Evolutionary conservation across 768 basidiomycete species (phyloP).

Genomic region (Calocybe indica): DNA sequence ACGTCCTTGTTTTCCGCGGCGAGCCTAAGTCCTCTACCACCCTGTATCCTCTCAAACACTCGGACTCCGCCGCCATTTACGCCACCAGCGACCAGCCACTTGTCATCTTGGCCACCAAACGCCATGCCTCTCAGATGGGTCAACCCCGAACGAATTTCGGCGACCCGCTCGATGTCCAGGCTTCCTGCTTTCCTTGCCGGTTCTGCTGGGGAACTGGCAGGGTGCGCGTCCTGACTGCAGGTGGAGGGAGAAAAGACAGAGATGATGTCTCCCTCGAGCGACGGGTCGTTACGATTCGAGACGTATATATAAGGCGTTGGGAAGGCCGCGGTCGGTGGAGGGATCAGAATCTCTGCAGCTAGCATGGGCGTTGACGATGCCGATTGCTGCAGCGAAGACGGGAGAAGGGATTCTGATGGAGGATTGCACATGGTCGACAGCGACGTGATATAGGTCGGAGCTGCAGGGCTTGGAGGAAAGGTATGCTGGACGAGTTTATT

Average conservation of each 20-base stretch:
- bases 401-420: slow-evolving; percentile 6
- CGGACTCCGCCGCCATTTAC: slow-evolving; percentile 60
- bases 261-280: slow-evolving; percentile 65
- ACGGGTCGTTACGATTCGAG: slow-evolving; percentile 72
- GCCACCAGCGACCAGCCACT: slow-evolving; percentile 63
- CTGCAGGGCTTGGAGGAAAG: slow-evolving; percentile 35
- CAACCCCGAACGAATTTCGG: slow-evolving; percentile 64
- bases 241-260: slow-evolving; percentile 53
- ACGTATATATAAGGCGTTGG: slow-evolving; percentile 59
- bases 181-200: no score
- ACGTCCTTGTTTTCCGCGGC: slow-evolving; percentile 41
- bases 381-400: no score
- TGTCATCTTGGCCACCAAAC: slow-evolving; percentile 57
- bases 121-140: slow-evolving; percentile 65
- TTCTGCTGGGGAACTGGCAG: no score
- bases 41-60: slow-evolving; percentile 60
- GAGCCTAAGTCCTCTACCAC: slow-evolving; percentile 48
- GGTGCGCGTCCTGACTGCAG: no score
- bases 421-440: slow-evolving; percentile 43
- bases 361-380: slow-evolving; percentile 35
- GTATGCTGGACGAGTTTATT: slow-evolving; percentile 52
- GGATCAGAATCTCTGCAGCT: slow-evolving; percentile 66
- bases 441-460: slow-evolving; percentile 37
- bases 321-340: slow-evolving; percentile 43
- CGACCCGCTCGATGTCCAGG: slow-evolving; percentile 46